Evolutionary conservation across 192 early-diverging fungal genomes (phyloP).

Genomic region (Gamsiella multidivaricata): DNA sequence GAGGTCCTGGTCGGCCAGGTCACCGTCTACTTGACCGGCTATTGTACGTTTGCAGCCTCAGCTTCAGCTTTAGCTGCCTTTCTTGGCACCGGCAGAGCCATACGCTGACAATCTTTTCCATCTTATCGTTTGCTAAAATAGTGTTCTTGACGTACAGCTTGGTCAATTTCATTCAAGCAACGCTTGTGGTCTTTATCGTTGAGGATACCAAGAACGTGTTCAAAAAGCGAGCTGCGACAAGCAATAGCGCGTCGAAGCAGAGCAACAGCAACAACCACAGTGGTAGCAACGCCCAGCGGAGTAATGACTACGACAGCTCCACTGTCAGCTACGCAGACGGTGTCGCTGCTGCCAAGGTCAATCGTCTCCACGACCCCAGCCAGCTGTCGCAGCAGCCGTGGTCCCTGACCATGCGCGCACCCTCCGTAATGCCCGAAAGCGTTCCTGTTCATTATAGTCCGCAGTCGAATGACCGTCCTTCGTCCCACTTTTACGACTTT

Average conservation of each 20-base stretch:
- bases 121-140: too few species aligned
- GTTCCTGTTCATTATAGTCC: constrained; percentile 32
- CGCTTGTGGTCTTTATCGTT: constrained; percentile 39
- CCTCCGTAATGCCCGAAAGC: constrained; percentile 10
- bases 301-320: neutral
- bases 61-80: neutral
- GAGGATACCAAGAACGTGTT: constrained; percentile 49
- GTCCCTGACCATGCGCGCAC: constrained; percentile 42
- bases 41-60: constrained; percentile 16
- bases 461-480: neutral
- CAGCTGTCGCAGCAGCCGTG: constrained; percentile 19
- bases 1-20: constrained; percentile 49
- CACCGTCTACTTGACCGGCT: constrained; percentile 34
- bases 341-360: constrained; percentile 10
- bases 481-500: constrained; percentile 27
- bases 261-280: constrained; percentile 4
- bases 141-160: constrained; percentile 49
- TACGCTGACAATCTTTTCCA: too few species aligned
- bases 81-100: too few species aligned
- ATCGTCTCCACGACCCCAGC: neutral
- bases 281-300: neutral
- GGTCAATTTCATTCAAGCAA: constrained; percentile 46
- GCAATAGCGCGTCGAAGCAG: constrained; percentile 21
- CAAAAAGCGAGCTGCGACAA: constrained; percentile 32
- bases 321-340: constrained; percentile 38